phyloP scores from a whole-genome alignment of 768 basidiomycete genomes.

The Pholiota microspora region DNA sequence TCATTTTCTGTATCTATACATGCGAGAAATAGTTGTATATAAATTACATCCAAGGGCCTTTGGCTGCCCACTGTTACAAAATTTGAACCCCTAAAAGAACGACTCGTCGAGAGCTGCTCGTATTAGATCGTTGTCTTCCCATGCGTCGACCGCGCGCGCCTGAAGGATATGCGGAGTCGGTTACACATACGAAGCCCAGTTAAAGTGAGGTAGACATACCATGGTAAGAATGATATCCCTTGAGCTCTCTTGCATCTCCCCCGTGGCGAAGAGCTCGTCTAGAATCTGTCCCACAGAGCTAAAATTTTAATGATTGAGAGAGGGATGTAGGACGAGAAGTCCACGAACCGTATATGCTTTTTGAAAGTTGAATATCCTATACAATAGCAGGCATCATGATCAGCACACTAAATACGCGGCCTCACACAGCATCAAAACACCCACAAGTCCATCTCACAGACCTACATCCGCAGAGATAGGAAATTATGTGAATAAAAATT shows the following conservation, averaged over 20 bases:
- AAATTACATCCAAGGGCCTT: background rate
- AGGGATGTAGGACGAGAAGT: background rate
- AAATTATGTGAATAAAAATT: constrained; percentile 38
- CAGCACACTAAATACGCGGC: too few species aligned
- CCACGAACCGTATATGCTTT: constrained; percentile 80
- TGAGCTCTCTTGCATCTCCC: constrained; percentile 92
- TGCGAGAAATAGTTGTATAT: background rate
- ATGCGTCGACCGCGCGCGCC: constrained; percentile 11
- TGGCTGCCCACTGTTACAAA: background rate
- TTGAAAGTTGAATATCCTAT: constrained; percentile 95
- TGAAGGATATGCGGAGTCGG: background rate
- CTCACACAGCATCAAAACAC: too few species aligned
- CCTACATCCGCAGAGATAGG: too few species aligned
- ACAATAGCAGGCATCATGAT: background rate
- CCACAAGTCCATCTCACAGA: constrained; percentile 91
- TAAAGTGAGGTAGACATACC: constrained; percentile 18
- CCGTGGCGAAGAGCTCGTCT: constrained; percentile 91
- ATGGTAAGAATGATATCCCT: constrained; percentile 58
- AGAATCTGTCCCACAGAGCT: constrained; percentile 52
- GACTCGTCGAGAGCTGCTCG: constrained; percentile 3
- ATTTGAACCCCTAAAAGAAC: background rate
- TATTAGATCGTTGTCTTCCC: constrained; percentile 9
- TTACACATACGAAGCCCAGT: too few species aligned
- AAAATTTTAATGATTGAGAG: background rate
- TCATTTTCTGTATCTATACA: background rate